phyloP scores from a whole-genome alignment of 495 filamentous ascomycete genomes.

The Cetradonia linearis region DNA sequence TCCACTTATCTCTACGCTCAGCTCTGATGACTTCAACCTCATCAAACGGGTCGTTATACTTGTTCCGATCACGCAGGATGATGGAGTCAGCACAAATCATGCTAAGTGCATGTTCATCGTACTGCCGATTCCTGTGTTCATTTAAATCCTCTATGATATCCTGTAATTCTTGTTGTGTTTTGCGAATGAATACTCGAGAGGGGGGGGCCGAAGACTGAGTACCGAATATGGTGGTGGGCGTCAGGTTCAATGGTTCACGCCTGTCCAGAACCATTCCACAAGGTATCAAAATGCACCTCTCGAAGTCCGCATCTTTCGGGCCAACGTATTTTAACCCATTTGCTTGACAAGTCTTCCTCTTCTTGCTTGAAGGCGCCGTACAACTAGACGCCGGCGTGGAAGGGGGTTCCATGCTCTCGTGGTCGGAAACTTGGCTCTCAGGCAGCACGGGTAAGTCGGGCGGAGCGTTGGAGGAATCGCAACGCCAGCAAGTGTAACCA shows the following conservation, averaged over 20 bases:
- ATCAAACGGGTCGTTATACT: fast-evolving
- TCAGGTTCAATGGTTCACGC: fast-evolving
- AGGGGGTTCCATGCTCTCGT: too few species aligned
- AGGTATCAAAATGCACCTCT: neutral
- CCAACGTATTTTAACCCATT: neutral
- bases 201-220: neutral
- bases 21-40: neutral
- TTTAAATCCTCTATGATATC: neutral
- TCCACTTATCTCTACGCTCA: neutral
- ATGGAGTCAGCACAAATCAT: neutral
- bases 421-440: too few species aligned
- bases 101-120: neutral
- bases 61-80: neutral
- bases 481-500: neutral
- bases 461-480: neutral
- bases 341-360: neutral
- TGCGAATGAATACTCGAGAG: neutral
- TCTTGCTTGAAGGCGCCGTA: neutral
- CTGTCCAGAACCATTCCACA: neutral
- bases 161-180: neutral
- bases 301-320: neutral
- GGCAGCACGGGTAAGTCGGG: neutral
- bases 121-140: fast-evolving
- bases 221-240: neutral
- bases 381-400: too few species aligned